These are phyloP conservation scores for Teratosphaeria viscida DNA, from an alignment of 2,329 filamentous ascomycete genomes.

Conservation along the genomic window DNA sequence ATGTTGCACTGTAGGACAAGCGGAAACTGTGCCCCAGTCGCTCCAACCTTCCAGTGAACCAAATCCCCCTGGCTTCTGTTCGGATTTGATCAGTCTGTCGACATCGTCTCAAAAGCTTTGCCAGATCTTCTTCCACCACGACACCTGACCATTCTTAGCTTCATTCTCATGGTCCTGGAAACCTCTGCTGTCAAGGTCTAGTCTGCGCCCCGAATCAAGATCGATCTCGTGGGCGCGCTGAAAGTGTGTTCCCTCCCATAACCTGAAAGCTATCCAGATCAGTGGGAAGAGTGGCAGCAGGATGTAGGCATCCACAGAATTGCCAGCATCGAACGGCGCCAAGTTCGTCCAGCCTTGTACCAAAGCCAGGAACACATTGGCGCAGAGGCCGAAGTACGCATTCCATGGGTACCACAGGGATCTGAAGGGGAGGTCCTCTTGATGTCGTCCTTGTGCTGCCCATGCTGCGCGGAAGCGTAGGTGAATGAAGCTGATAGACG, in stretches of 20 bases:
- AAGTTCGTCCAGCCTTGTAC: conserved; percentile 46
- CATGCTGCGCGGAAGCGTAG: conserved; percentile 60
- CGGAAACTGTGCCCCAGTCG: too few relatives aligned
- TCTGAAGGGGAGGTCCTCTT: conserved; percentile 38
- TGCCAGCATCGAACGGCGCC: conserved; percentile 38
- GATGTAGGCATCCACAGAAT: conserved; percentile 47
- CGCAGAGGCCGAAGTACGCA: conserved; percentile 38
- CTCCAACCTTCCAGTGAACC: too few relatives aligned
- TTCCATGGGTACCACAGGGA: conserved; percentile 43
- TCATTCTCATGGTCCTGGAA: neutral
- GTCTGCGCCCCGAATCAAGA: conserved; percentile 32
- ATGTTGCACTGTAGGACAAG: too few relatives aligned
- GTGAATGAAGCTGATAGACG: conserved; percentile 57
- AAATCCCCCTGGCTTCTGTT: too few relatives aligned
- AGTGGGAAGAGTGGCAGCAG: conserved; percentile 41
- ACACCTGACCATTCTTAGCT: neutral
- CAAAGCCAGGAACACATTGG: conserved; percentile 41
- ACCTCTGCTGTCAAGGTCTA: conserved; percentile 22
- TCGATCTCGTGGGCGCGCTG: conserved; percentile 30
- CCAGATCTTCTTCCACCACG: conserved; percentile 4
- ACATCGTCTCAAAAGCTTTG: neutral
- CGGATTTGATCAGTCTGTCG: too few relatives aligned
- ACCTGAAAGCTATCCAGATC: conserved; percentile 39
- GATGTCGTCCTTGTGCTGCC: conserved; percentile 45
- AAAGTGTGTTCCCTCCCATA: conserved; percentile 30